Percentiles rank a stretch among this genome's conserved stretches.
These are phyloP conservation scores for Trametes sanguinea DNA, from an alignment of 768 basidiomycete species.

Conservation along the genomic window DNA sequence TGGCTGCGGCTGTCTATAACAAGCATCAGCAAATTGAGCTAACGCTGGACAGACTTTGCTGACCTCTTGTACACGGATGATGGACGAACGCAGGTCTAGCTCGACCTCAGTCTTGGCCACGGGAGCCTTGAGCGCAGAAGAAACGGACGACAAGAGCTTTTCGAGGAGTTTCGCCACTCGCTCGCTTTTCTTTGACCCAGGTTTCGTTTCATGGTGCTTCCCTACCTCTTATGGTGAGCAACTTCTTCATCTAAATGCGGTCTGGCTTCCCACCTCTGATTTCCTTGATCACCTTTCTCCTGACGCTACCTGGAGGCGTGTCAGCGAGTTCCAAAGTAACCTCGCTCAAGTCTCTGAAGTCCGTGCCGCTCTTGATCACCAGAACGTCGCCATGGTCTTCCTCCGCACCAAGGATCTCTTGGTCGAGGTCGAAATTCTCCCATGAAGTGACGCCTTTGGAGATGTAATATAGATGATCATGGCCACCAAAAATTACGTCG, in stretches of 20 bases:
- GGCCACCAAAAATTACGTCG: constrained; percentile 84
- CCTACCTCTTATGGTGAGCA: constrained; percentile 41
- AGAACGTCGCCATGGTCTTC: constrained; percentile 71
- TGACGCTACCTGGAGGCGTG: constrained; percentile 61
- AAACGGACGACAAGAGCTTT: constrained; percentile 67
- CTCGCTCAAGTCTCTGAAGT: constrained; percentile 86
- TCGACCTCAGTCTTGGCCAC: constrained; percentile 69
- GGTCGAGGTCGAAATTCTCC: constrained; percentile 60
- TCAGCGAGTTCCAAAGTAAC: constrained; percentile 62
- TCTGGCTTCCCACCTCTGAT: constrained; percentile 51
- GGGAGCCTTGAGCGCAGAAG: constrained; percentile 67
- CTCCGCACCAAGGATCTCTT: constrained; percentile 64
- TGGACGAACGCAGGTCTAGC: constrained; percentile 74
- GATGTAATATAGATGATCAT: constrained; percentile 83
- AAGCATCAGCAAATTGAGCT: neutral
- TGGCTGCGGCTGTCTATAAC: constrained; percentile 62
- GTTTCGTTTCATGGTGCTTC: constrained; percentile 61
- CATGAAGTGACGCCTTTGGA: constrained; percentile 66
- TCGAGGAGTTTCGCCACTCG: constrained; percentile 59
- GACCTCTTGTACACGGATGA: constrained; percentile 75
- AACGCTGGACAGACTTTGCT: neutral
- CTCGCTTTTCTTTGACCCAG: constrained; percentile 47
- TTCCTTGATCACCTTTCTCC: constrained; percentile 61
- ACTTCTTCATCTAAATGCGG: no score
- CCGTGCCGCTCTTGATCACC: constrained; percentile 84